Conservation (phyloP, 371 early-diverging fungal species). For the Mortierella sp. region DNA sequence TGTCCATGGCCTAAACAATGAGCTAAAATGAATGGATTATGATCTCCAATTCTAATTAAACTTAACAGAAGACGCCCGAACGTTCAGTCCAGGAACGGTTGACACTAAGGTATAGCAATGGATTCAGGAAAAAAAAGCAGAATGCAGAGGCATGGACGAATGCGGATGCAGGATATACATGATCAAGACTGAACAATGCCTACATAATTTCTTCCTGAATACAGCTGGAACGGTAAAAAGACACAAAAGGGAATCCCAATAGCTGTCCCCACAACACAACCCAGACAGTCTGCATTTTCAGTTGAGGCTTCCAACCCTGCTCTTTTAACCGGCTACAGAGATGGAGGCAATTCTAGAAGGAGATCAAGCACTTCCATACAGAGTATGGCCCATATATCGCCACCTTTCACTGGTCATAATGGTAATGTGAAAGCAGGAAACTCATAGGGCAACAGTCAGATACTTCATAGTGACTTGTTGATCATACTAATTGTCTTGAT, state of each 20-base stretch:
- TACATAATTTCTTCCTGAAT: not conserved
- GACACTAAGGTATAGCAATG: conserved; percentile 1
- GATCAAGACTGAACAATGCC: not conserved
- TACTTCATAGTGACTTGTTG: not conserved
- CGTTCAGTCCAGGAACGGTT: conserved; percentile 3
- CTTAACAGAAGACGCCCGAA: conserved; percentile 1
- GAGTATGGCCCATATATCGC: conserved; percentile 2
- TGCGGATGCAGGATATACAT: not conserved
- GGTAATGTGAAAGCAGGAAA: not conserved
- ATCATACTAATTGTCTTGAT: not conserved
- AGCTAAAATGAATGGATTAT: not conserved
- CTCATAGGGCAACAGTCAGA: not conserved
- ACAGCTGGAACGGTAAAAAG: conserved; percentile 12
- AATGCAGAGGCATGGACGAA: conserved; percentile 5
- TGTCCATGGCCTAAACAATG: not conserved
- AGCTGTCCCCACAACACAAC: conserved; percentile 27
- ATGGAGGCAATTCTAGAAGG: conserved; percentile 13
- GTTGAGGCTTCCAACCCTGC: conserved; percentile 11
- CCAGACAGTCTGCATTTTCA: conserved; percentile 17
- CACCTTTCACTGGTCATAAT: not conserved
- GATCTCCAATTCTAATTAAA: not conserved
- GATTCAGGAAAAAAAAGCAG: not conserved
- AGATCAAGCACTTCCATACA: conserved; percentile 16
- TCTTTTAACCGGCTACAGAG: conserved; percentile 29
- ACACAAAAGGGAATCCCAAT: conserved; percentile 36